Evolutionary conservation across 768 basidiomycete genomes (phyloP).

Genomic region (Lyophyllum atratum): DNA sequence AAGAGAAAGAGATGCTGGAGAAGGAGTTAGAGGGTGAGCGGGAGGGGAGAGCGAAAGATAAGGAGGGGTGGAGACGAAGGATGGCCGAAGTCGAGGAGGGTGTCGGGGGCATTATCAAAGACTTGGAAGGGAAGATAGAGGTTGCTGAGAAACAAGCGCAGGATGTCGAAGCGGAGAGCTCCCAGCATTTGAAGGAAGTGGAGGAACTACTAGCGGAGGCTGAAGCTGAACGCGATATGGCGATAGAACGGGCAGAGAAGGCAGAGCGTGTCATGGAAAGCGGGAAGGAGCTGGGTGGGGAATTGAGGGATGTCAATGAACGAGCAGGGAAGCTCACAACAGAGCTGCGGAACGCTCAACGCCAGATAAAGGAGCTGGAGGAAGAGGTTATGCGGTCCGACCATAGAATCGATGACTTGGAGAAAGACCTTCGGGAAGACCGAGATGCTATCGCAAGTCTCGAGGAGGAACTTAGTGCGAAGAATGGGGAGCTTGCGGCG

Average conservation of each 20-base stretch:
- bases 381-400: slow-evolving; percentile 58
- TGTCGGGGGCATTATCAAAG: slow-evolving; percentile 65
- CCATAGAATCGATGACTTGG: slow-evolving; percentile 52
- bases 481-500: slow-evolving; percentile 37
- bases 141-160: slow-evolving; percentile 51
- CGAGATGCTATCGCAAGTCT: slow-evolving; percentile 43
- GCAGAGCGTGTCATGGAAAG: slow-evolving; percentile 65
- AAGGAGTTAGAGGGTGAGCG: slow-evolving; percentile 55
- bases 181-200: slow-evolving; percentile 41
- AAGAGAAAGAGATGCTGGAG: slow-evolving; percentile 48
- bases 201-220: slow-evolving; percentile 46
- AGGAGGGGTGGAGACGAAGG: slow-evolving; percentile 68
- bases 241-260: slow-evolving; percentile 60
- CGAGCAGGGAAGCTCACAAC: slow-evolving; percentile 53
- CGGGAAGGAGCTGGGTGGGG: slow-evolving; percentile 68
- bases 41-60: slow-evolving; percentile 61
- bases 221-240: slow-evolving; percentile 55
- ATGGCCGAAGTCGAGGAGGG: slow-evolving; percentile 74
- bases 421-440: slow-evolving; percentile 59
- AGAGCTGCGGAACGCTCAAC: slow-evolving; percentile 61
- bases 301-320: slow-evolving; percentile 66
- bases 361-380: slow-evolving; percentile 62
- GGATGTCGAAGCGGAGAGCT: slow-evolving; percentile 39
- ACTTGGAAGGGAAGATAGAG: slow-evolving; percentile 57
- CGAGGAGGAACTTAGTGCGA: slow-evolving; percentile 42